Evolutionary conservation across 331 rosid genomes (phyloP).

Genomic region (Malus hybrid): DNA sequence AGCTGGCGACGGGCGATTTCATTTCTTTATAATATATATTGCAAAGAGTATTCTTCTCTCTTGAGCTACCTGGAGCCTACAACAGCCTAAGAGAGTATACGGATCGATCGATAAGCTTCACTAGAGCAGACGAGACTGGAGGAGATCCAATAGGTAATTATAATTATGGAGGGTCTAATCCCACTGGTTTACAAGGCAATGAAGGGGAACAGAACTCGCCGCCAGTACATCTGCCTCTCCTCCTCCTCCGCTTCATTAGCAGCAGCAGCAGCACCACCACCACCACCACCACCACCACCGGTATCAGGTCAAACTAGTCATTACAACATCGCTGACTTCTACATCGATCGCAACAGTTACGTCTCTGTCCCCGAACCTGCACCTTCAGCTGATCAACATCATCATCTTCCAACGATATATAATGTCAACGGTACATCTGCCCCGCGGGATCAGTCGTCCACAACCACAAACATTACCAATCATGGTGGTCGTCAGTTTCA

Average conservation of each 20-base stretch:
- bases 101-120: not conserved
- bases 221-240: slow-evolving; percentile 11
- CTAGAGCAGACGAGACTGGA: not conserved
- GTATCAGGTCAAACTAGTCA: not conserved
- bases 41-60: too few species aligned
- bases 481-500: not conserved
- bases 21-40: too few species aligned
- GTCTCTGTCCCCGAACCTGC: not conserved
- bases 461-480: not conserved
- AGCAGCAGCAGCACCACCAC: not conserved
- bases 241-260: not conserved
- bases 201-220: slow-evolving; percentile 17
- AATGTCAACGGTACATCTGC: not conserved
- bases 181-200: slow-evolving; percentile 36
- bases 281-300: not conserved
- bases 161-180: slow-evolving; percentile 36
- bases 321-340: slow-evolving; percentile 23
- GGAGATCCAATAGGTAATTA: not conserved
- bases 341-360: not conserved
- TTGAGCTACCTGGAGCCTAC: not conserved
- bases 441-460: not conserved
- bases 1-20: too few species aligned
- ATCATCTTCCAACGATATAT: not conserved
- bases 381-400: not conserved
- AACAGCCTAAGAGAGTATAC: not conserved